Evolutionary conservation across 2,329 filamentous ascomycete genomes (phyloP), one percentile per base, ranked within the genome.

Genomic region (Bipolaris sorokiniana): DNA sequence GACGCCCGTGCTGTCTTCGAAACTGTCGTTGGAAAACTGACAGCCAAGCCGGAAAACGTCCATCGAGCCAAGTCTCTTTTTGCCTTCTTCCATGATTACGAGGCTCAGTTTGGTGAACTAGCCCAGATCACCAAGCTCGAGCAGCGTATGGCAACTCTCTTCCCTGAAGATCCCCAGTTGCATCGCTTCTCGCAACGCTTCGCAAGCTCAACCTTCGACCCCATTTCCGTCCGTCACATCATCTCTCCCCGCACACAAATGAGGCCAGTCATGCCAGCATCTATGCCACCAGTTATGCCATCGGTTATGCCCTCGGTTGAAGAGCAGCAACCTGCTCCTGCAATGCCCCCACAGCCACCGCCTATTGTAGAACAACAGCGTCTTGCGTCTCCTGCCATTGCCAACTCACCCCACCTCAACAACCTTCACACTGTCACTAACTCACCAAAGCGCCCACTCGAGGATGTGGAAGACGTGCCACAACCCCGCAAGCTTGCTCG

Each of bases 1-100:
- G 92, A 99, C 83, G 95, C 95, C 33, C 87, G 95, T 64, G 93
- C 95, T 9, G 92, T 97, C 2, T 99, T 99, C 69, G 95, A 98
- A 75, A 97, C 93, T 15, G 92, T 93, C 15, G 91, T 97, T 58
- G 91, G 90, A 71, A 89, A 89, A 60, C 84, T 98, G 41, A 86
- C 90, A 7, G 84, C 89, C 22, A 95, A 93, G 65, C 86, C 90
- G 0, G 90, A 92, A 65, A 86, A 86, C 10, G 79, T 89, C 0
- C 78, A 83, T 52, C 95, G 92, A 71, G 87, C 93, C 7, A 96
- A 95, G 74, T 86, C 90, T 0, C 85, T 99, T 0, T 97, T 96
- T 69, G 83, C 88, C 2, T 98, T 94, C 78, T 94, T 99, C 75
- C 94, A 99, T 78, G 90, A 93, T 67, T 97, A 96, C 73, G 95